Conservation (phyloP, 768 basidiomycete species). For the Boletus rufocinnamomeus region DNA sequence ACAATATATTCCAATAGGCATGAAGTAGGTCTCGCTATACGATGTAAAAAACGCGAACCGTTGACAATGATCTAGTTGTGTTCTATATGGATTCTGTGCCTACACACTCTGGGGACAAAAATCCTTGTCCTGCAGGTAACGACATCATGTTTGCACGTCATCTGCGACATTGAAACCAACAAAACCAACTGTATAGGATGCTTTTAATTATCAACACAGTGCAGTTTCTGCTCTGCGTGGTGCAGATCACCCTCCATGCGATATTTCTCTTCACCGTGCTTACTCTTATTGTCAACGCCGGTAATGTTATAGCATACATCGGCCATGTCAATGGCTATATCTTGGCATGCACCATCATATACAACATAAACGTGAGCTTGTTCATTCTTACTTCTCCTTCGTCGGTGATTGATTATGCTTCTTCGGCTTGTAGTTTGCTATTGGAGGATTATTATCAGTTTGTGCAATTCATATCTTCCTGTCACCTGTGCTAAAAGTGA, state of each 20-base stretch:
- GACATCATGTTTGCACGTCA: too few relatives aligned
- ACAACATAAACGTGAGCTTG: constrained; percentile 13
- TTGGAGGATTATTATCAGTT: constrained; percentile 22
- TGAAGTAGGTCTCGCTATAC: constrained; percentile 13
- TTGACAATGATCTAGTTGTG: constrained; percentile 12
- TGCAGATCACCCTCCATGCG: constrained; percentile 8
- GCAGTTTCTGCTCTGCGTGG: constrained; percentile 21
- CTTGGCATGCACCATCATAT: constrained; percentile 8
- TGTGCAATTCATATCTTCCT: not conserved
- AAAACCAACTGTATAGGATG: not conserved
- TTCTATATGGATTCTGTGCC: constrained; percentile 18
- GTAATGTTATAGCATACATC: not conserved
- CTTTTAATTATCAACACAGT: constrained; percentile 16
- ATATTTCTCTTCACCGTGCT: constrained; percentile 5
- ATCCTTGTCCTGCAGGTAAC: constrained; percentile 10
- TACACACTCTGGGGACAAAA: constrained; percentile 19
- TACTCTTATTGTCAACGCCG: constrained; percentile 3
- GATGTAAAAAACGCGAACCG: not conserved
- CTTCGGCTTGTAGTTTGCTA: constrained; percentile 13
- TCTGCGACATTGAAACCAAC: not conserved
- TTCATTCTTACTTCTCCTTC: not conserved
- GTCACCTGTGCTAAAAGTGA: not conserved
- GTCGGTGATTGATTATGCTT: not conserved
- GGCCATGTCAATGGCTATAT: not conserved
- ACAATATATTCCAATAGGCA: constrained; percentile 10